Conservation (phyloP, 2,329 filamentous ascomycete genomes). For the Pseudodiploospora longispora region DNA sequence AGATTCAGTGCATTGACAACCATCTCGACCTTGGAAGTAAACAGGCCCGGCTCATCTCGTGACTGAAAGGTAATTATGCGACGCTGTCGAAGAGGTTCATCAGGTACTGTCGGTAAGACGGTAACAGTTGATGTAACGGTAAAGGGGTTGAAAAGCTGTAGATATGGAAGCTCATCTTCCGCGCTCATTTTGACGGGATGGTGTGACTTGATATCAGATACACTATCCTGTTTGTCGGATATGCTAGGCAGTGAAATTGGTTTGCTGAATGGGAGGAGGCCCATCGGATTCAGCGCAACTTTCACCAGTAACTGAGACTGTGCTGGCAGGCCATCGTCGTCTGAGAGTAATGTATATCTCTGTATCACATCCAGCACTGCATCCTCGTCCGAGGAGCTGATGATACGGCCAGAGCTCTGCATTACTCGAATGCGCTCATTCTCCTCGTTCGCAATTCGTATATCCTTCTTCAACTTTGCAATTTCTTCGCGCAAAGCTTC, state of each 20-base stretch:
- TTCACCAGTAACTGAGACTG: constrained; percentile 36
- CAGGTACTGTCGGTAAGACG: constrained; percentile 29
- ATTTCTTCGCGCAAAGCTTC: constrained; percentile 49
- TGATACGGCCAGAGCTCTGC: constrained; percentile 30
- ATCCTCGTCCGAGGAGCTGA: constrained; percentile 26
- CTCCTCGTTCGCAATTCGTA: constrained; percentile 49
- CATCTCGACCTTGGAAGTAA: constrained; percentile 50
- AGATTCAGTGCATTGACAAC: constrained; percentile 47
- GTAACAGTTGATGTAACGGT: constrained; percentile 48
- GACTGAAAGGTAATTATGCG: constrained; percentile 47
- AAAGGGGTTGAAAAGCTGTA: constrained; percentile 64
- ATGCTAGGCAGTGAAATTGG: constrained; percentile 18
- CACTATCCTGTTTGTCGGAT: constrained; percentile 20
- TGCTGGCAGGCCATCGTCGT: constrained; percentile 18
- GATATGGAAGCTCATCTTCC: constrained; percentile 57
- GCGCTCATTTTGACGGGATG: constrained; percentile 55
- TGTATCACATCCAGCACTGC: constrained; percentile 33
- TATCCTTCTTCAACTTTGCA: constrained; percentile 47
- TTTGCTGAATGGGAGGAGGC: constrained; percentile 43
- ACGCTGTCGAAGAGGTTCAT: constrained; percentile 37
- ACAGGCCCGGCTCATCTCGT: constrained; percentile 39
- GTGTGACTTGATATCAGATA: constrained; percentile 49
- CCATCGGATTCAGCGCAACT: constrained; percentile 42
- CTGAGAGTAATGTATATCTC: constrained; percentile 30
- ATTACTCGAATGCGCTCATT: constrained; percentile 44